These are phyloP conservation scores for Samsoniella hepiali DNA, from an alignment of 2,329 filamentous ascomycete species.

Conservation along the genomic window DNA sequence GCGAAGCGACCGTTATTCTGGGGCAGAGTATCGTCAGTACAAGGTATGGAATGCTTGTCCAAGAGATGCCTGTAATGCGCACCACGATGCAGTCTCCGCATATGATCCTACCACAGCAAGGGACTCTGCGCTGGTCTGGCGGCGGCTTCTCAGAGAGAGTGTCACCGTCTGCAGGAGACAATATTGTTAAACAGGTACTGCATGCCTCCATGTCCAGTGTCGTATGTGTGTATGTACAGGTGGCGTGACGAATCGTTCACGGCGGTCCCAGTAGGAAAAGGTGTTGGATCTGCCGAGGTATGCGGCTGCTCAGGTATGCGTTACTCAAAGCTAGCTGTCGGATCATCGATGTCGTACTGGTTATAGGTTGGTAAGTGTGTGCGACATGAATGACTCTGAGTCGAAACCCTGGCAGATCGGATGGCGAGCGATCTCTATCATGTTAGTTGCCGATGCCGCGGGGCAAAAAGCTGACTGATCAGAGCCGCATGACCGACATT, in stretches of 20 bases:
- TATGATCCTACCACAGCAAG: constrained; percentile 68
- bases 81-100: constrained; percentile 68
- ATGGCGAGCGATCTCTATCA: constrained; percentile 10
- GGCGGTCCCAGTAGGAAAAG: not conserved
- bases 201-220: constrained; percentile 46
- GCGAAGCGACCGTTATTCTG: constrained; percentile 66
- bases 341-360: not conserved
- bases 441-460: constrained; percentile 15
- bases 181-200: constrained; percentile 66
- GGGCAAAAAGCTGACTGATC: constrained; percentile 17
- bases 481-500: not conserved
- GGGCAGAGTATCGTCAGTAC: constrained; percentile 3
- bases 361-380: not conserved
- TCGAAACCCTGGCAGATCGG: not conserved
- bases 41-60: too few species aligned
- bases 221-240: not conserved
- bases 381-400: not conserved
- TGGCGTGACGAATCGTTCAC: not conserved
- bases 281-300: not conserved
- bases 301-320: not conserved
- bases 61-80: constrained; percentile 26
- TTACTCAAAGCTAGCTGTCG: not conserved
- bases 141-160: constrained; percentile 59
- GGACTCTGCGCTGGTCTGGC: constrained; percentile 57
- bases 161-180: constrained; percentile 46